Evolutionary conservation across 2,329 filamentous ascomycete genomes (phyloP), one percentile per base, ranked within the genome.

Genomic region (Ambrosiella beaveri): DNA sequence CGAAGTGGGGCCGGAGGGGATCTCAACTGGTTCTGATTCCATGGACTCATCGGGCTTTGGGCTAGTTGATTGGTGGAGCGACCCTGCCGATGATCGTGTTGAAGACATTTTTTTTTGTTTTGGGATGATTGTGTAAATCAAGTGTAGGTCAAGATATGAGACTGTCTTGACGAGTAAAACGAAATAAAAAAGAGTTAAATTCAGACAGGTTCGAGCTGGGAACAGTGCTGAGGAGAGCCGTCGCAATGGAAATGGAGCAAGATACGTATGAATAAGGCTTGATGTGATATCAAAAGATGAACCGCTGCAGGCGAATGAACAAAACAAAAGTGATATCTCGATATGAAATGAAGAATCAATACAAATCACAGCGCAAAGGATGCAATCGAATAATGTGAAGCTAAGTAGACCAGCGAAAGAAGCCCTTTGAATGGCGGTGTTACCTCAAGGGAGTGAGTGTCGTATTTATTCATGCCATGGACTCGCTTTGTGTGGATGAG

Each of bases 1-100:
- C 2, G 80, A 82, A 57, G 76, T 74, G 1, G 76, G 78, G 41
- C 71, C 74, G 12, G 74, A 68, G n/a, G 66, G 64, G 1, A 71
- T 64, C 41, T 80, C 75, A 57, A 69, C 70, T 7, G 70, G 66
- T 15, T 79, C 76, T 39, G 71, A 58, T 55, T 58, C 51, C 38
- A 52, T 58, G 12, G 59, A 56, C 5, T 49, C 59, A 27, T 54
- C 38, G 4, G 15, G 19, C 17, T 51, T n/a, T 7, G 35, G 47
- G 11, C 47, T 51, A 11, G 47, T 8, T 27, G 47, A 11, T 51
- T 19, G 47, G 47, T n/a, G 27, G 7, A 51, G 19, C 11, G 47
- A 51, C 7, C 19, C 19, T 12, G 47, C 8, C 12, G 47, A 19
- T 4, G 47, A 51, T 35, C n/a, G 47, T 51, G 8, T 51, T 19